These are phyloP conservation scores for Saccharomycopsis schoenii DNA, from an alignment of 805 yeast species.

Conservation along the genomic window DNA sequence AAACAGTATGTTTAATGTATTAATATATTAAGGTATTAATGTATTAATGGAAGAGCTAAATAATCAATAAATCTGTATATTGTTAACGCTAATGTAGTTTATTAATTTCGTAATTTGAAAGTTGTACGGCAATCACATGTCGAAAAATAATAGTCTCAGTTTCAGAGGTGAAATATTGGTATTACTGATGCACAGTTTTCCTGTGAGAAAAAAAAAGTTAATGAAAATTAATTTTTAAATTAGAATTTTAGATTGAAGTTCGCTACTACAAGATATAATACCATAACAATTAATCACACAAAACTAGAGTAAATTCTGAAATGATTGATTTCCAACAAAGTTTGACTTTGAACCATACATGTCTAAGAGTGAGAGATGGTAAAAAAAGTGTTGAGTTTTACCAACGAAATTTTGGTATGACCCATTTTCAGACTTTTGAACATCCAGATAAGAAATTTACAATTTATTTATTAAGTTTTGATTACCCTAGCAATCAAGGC, in stretches of 20 bases:
- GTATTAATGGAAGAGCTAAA: neutral
- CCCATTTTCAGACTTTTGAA: conserved; percentile 40
- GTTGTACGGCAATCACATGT: too few species aligned
- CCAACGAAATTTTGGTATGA: conserved; percentile 64
- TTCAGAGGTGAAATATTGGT: too few species aligned
- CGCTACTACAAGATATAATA: too few species aligned
- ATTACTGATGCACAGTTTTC: neutral
- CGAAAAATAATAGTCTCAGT: too few species aligned
- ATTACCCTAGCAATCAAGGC: conserved; percentile 25
- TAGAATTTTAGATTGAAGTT: too few species aligned
- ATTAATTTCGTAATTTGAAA: too few species aligned
- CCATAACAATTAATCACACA: neutral
- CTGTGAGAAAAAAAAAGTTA: neutral
- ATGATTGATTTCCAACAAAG: conserved; percentile 19
- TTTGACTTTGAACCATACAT: conserved; percentile 49
- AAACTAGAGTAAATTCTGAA: too few species aligned
- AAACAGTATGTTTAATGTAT: neutral
- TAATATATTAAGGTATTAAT: neutral
- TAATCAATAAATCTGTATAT: neutral
- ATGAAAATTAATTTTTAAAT: too few species aligned
- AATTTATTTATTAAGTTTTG: conserved; percentile 58
- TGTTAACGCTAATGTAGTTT: neutral
- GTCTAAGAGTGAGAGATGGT: conserved; percentile 79
- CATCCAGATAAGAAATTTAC: conserved; percentile 49
- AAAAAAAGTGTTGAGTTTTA: conserved; percentile 64